Base-by-base conservation (phyloP, 352 stramenopile species). In the Globisporangium megalacanthum region DNA sequence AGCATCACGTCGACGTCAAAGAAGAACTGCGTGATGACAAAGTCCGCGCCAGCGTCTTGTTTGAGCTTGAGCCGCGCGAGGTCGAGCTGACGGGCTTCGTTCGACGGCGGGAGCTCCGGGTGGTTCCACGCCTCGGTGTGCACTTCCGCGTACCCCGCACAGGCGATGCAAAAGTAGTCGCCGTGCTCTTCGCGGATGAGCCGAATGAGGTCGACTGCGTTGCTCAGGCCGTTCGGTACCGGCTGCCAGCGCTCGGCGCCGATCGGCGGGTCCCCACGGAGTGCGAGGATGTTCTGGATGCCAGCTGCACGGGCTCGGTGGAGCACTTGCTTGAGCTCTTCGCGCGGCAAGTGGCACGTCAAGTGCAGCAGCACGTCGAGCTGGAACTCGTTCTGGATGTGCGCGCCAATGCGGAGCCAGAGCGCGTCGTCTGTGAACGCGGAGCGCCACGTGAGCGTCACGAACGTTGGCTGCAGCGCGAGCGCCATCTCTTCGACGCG, bases 1-100 rank as follows among this genome's bases (percentile, higher is more conserved):
- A 96, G 79, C 81, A 98, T 98, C 47, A 98, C 96, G 64, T 97
- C 88, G 31, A 93, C 84, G 68, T 99, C 97, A 65, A 99, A 99
- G 74, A 99, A 99, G 89, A 99, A 99, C 87, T 99, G 97, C n/a
- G 96, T 99, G 70, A 99, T 98, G 69, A 99, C 97, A 31, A 99
- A 97, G 65, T 99, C 95, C 31, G 94, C 96, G 47, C 97, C 97
- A 44, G 96, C 96, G 70, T 99, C 97, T 60, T 91, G 79, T 63
- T 98, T 99, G 35, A 93, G 71, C 74, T 99, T 99, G 48, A 99
- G 83, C 60, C 98, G 98, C 58, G 88, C 78, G 70, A 99, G 89
- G 73, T 99, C 97, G 31, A 90, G 56, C 22, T 71, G 44, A 10
- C 77, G 72, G n/a, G 79, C 75, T 65, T 93, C 73, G 46, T 88